Evolutionary conservation across 345 rosid species (phyloP).

Genomic region (Lumnitzera littorea): DNA sequence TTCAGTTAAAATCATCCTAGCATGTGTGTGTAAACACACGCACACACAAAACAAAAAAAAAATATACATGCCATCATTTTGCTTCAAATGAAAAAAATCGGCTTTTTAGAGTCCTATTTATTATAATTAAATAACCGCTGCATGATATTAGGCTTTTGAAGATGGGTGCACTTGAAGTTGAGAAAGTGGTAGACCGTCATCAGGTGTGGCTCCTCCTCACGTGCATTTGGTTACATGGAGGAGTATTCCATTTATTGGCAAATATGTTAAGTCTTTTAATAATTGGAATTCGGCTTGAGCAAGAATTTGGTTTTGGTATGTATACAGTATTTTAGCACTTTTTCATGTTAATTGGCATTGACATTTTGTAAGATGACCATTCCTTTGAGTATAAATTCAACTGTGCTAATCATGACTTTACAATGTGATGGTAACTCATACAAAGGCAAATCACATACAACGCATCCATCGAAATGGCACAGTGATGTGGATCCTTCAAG

Average conservation of each 20-base stretch:
- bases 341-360: too few species aligned
- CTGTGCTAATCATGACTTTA: too few species aligned
- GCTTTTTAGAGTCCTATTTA: neutral
- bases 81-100: neutral
- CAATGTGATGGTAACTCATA: too few species aligned
- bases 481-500: too few species aligned
- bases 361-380: neutral
- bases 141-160: constrained; percentile 42
- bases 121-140: neutral
- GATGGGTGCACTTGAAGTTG: constrained; percentile 71
- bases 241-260: constrained; percentile 74
- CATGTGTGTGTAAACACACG: too few species aligned
- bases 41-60: too few species aligned
- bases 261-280: constrained; percentile 84
- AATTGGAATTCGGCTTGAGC: constrained; percentile 84
- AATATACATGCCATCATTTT: too few species aligned
- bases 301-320: constrained; percentile 88
- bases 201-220: constrained; percentile 82
- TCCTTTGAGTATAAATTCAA: too few species aligned
- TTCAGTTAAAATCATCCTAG: too few species aligned
- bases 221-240: constrained; percentile 90
- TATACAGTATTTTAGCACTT: neutral
- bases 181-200: constrained; percentile 49
- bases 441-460: too few species aligned
- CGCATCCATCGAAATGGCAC: too few species aligned